phyloP scores from a whole-genome alignment of 2,329 filamentous ascomycete species.

The Acarospora socialis region DNA sequence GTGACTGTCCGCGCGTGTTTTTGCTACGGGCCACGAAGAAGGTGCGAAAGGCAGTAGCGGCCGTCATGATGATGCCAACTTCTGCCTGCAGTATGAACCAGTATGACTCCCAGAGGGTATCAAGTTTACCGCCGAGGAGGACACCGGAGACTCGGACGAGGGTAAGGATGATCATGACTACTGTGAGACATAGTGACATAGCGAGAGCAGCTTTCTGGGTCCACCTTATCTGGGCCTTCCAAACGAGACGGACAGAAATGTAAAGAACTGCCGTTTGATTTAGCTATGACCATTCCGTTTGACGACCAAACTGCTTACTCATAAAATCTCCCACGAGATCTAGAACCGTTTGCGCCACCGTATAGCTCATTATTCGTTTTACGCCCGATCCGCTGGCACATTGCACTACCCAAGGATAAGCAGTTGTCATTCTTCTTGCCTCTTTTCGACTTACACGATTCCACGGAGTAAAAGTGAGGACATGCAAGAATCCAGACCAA shows the following conservation, averaged over 20 bases:
- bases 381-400: background rate
- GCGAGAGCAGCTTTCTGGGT: slow-evolving; percentile 8
- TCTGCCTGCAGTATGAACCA: slow-evolving; percentile 4
- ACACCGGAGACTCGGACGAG: slow-evolving; percentile 4
- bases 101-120: slow-evolving; percentile 6
- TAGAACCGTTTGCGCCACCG: slow-evolving; percentile 6
- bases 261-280: slow-evolving; percentile 2
- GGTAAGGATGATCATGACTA: slow-evolving; percentile 1
- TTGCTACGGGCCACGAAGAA: too few species aligned
- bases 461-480: slow-evolving; percentile 3
- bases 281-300: background rate
- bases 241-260: slow-evolving; percentile 9
- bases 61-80: slow-evolving; percentile 4
- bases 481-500: slow-evolving; percentile 3
- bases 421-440: background rate
- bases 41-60: slow-evolving; percentile 5
- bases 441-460: slow-evolving; percentile 3
- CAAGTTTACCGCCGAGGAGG: background rate
- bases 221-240: slow-evolving; percentile 6
- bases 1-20: too few species aligned
- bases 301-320: slow-evolving; percentile 5
- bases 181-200: slow-evolving; percentile 5
- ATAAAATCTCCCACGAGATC: slow-evolving; percentile 9
- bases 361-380: slow-evolving; percentile 1
- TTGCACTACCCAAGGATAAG: background rate